These are phyloP conservation scores for Circinella umbellata DNA, from an alignment of 371 early-diverging fungal species.

Conservation along the genomic window DNA sequence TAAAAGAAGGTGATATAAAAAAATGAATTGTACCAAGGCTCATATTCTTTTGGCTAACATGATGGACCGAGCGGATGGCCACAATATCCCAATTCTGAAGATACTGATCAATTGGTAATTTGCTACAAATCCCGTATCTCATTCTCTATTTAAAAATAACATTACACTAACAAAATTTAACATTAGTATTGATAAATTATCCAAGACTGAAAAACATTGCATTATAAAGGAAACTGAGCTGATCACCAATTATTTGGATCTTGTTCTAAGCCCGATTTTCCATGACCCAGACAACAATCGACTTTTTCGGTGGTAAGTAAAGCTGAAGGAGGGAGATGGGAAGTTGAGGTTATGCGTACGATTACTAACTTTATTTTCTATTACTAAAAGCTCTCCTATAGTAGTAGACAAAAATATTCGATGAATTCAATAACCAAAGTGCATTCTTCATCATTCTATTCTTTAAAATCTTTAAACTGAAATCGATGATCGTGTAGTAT, in stretches of 20 bases:
- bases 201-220: background rate
- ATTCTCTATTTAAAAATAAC: background rate
- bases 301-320: slow-evolving; percentile 12
- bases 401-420: no score
- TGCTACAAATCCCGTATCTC: background rate
- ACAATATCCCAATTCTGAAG: background rate
- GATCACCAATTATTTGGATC: slow-evolving; percentile 16
- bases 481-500: no score
- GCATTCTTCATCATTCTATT: no score
- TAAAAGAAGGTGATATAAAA: background rate
- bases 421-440: no score
- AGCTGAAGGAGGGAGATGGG: background rate
- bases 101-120: slow-evolving; percentile 7
- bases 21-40: background rate
- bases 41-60: background rate
- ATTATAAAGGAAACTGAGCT: slow-evolving; percentile 5
- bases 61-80: background rate
- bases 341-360: background rate
- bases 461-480: no score
- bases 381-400: no score
- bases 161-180: background rate
- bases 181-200: slow-evolving; percentile 7
- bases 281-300: slow-evolving; percentile 7
- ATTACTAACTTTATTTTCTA: background rate
- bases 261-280: slow-evolving; percentile 12